Evolutionary conservation across 495 filamentous ascomycete species (phyloP), one percentile per base, ranked within the genome.

Genomic region (Neurospora sp.): DNA sequence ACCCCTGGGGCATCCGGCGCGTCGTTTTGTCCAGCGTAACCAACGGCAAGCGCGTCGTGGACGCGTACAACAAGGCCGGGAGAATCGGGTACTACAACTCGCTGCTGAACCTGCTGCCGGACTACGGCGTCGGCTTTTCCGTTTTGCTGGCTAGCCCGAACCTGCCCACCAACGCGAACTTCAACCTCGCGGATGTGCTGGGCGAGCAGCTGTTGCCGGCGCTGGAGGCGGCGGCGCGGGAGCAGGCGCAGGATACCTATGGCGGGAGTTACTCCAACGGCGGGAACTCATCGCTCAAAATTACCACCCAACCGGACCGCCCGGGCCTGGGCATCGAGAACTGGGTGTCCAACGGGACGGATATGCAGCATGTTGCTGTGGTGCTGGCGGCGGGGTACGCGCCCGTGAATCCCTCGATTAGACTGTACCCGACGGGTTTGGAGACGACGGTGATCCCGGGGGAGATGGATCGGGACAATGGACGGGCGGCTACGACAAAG

Each of bases 1-100:
- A 85, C 2, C 89, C 89, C 0, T 90, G 88, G 88, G 89, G 89
- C 40, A 86, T 90, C 39, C 76, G 79, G 5, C 82, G 81, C 68
- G 81, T 83, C 72, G 59, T 74, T 12, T 71, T 82, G 2, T 42
- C 78, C 3, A 77, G 74, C 5, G 14, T 65, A 6, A 71, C 45
- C 27, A 79, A 82, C 72, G 84, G 85, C 42, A 83, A 83, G 74
- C 82, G 84, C 5, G 85, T 87, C 14, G 78, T 88, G 4, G 82
- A 83, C 78, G 84, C 84, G 3, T 82, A 80, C 78, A 86, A 84
- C 47, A 90, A 90, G 76, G 80, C 80, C 39, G 89, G 88, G 0
- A 81, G 84, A 61, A 75, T 85, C 27, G 83, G 82, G 4, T 70
- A 74, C 35, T 89, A 89, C 72, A 80, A 82, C 4, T 78, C 83